These are phyloP conservation scores for Choiromyces venosus DNA, from an alignment of 495 filamentous ascomycete species.

Conservation along the genomic window DNA sequence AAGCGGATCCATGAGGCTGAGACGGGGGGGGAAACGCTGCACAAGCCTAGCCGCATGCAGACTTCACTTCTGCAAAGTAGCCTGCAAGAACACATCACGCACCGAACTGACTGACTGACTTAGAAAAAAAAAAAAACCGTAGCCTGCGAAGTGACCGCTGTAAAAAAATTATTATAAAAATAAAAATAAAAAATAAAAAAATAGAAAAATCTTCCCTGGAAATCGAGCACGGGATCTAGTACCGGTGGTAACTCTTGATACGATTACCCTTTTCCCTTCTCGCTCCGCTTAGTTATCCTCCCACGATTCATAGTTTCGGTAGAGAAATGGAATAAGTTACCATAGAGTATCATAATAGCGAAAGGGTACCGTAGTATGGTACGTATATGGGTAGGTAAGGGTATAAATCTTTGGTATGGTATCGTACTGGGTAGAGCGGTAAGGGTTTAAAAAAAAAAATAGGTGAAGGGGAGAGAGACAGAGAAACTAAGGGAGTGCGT, in stretches of 20 bases:
- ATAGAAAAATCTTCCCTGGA: neutral
- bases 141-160: neutral
- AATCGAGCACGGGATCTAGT: neutral
- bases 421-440: neutral
- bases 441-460: neutral
- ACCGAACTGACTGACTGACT: neutral
- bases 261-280: neutral
- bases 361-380: neutral
- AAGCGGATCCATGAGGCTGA: constrained; percentile 27
- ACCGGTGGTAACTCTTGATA: neutral
- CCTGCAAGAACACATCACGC: constrained; percentile 3
- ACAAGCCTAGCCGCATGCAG: constrained; percentile 19
- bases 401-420: neutral
- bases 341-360: neutral
- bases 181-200: constrained; percentile 9
- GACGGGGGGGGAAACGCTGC: constrained; percentile 10
- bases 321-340: neutral
- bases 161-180: neutral
- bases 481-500: neutral
- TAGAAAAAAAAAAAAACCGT: neutral
- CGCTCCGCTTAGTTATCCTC: neutral
- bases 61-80: neutral
- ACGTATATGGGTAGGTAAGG: neutral
- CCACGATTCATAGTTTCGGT: neutral
- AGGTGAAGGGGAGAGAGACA: neutral